A percentile compares a stretch with the other conserved stretches of the same genome.
These are phyloP conservation scores for Saccharum hybrid DNA, from an alignment of 202 grass and related monocot genomes.

Conservation along the genomic window DNA sequence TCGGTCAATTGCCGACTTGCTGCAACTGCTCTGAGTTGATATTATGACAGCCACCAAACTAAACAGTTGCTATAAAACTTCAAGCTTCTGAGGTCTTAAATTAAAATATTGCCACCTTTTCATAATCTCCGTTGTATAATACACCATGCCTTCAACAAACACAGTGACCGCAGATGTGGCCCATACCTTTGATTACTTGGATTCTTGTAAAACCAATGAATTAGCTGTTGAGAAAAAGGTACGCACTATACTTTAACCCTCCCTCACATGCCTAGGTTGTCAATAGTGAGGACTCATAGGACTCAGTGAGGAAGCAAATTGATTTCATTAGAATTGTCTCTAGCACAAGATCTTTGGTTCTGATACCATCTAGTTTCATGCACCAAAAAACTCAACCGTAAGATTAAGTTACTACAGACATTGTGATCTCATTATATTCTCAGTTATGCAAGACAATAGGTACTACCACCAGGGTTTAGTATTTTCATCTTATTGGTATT, in stretches of 20 bases:
- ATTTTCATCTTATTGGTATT: constrained; percentile 13
- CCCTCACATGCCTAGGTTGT: background rate
- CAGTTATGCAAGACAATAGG: constrained; percentile 11
- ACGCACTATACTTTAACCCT: constrained; percentile 6
- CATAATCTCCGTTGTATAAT: background rate
- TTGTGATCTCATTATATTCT: constrained; percentile 6
- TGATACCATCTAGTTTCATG: background rate
- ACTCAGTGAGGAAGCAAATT: background rate
- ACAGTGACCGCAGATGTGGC: background rate
- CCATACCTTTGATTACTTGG: constrained; percentile 30
- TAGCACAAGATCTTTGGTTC: background rate
- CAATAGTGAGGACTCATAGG: background rate
- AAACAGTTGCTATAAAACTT: constrained; percentile 5
- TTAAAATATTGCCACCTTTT: constrained; percentile 1
- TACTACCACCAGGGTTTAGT: constrained; percentile 25
- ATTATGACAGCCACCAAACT: constrained; percentile 6
- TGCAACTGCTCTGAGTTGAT: constrained; percentile 1
- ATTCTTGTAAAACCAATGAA: background rate
- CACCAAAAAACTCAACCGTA: background rate
- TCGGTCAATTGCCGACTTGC: background rate
- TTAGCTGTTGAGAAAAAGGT: constrained; percentile 23
- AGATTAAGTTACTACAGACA: constrained; percentile 27
- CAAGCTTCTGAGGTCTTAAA: constrained; percentile 12
- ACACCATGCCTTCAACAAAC: constrained; percentile 15
- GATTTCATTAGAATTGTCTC: constrained; percentile 4